Evolutionary conservation across 2,329 filamentous ascomycete species (phyloP), one percentile per base, ranked within the genome.

Genomic region (Xylariaceae sp.): DNA sequence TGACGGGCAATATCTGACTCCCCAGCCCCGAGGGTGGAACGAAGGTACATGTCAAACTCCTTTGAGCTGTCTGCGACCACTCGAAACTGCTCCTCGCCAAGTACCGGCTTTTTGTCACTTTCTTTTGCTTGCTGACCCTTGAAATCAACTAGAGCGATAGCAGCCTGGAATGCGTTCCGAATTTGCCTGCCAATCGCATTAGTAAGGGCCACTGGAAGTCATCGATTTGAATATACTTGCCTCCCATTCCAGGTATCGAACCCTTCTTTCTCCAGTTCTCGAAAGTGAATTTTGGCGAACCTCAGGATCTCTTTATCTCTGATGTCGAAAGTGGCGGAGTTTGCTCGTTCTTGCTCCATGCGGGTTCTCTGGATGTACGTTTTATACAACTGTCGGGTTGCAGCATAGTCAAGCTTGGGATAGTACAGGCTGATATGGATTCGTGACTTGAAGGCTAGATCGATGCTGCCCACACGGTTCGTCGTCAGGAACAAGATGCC

Each of bases 51-150:
- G 33, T 56, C 47, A 22, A 55, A 53, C 48, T 55, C 45, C 31
- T 38, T 51, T 18, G 51, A 55, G 35, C 53, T 50, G 6, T 57
- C 54, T 14, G 54, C 49, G 15, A 57, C 45, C 22, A 49, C 31
- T 0, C 18, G 31, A 33, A 53, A 48, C 30, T 57, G 52, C 6
- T 42, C 27, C 12, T 46, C 36, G 5, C 53, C 53, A 14, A 55
- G 45, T 7, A 32, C 42, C 10, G 48, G 42, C 5, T 39, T 39
- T 11, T 27, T 32, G 10, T 19, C 22, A 11, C 48, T 43, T 2
- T 46, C 48, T 41, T 40, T 35, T 11, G 14, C 19, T 22, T 52
- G 38, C 9, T 47, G 48, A 12, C 40, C 19, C 0, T 53, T 42
- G 11, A 49, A 49, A 41, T 55, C 48, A 3, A 33, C 53, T 3